Percentiles rank a stretch among this genome's conserved stretches.
phyloP scores from a whole-genome alignment of 2,329 filamentous ascomycete genomes.

The Fusarium globosum region DNA sequence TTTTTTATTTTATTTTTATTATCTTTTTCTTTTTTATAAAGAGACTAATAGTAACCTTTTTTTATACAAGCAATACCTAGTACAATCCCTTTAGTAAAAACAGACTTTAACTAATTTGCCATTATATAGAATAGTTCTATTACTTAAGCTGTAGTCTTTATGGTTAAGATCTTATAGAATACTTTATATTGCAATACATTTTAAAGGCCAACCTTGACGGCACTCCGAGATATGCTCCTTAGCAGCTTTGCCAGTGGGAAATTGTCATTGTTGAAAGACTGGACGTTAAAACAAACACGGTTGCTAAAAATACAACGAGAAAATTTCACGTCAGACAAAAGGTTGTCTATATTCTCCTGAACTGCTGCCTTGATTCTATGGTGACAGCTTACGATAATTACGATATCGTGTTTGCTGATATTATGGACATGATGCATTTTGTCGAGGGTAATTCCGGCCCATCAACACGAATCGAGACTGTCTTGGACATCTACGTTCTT shows the following conservation, averaged over 20 bases:
- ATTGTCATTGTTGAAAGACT: neutral
- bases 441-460: neutral
- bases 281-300: rapidly evolving
- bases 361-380: neutral
- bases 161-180: neutral
- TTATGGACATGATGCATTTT: neutral
- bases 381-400: neutral
- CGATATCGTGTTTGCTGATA: neutral
- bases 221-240: neutral
- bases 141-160: neutral
- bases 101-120: neutral
- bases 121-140: neutral
- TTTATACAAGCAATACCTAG: neutral
- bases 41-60: too few relatives aligned
- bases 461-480: neutral
- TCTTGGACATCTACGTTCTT: neutral
- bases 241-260: neutral
- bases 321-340: neutral
- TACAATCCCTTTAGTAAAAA: neutral
- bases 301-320: neutral
- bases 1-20: too few relatives aligned
- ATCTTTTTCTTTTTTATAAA: too few relatives aligned
- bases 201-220: neutral
- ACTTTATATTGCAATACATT: neutral
- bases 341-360: neutral